phyloP scores from a whole-genome alignment of 2,329 filamentous ascomycete genomes.

The Phyllosticta ampelicida region DNA sequence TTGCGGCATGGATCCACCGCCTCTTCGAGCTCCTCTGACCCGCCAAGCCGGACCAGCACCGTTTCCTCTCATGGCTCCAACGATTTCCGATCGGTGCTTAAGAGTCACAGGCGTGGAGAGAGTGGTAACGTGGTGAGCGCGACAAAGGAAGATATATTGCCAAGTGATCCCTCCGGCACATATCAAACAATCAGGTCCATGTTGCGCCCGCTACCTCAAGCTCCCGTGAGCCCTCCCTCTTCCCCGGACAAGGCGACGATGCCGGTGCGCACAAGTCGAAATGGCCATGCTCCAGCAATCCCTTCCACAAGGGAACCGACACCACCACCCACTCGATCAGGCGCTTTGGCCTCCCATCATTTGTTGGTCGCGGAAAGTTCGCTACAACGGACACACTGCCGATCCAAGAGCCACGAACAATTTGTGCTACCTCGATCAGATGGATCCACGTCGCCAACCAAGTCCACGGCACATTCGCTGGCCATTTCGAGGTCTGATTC shows the following conservation, averaged over 20 bases:
- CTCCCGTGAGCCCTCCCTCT: constrained; percentile 20
- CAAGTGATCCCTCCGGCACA: constrained; percentile 45
- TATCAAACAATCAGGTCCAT: constrained; percentile 50
- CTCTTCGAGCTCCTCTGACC: constrained; percentile 54
- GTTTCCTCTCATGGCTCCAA: constrained; percentile 63
- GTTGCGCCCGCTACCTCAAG: constrained; percentile 44
- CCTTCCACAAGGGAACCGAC: not conserved
- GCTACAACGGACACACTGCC: not conserved
- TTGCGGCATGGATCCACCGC: constrained; percentile 57
- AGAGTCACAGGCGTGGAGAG: constrained; percentile 60
- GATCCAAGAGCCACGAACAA: constrained; percentile 16
- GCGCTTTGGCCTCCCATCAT: not conserved
- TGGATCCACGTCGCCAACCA: constrained; percentile 35
- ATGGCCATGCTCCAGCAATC: constrained; percentile 38
- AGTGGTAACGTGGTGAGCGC: constrained; percentile 52
- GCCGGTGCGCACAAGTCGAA: constrained; percentile 39
- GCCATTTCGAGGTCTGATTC: constrained; percentile 29
- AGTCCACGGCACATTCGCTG: constrained; percentile 33
- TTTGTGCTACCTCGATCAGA: constrained; percentile 32
- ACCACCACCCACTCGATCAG: not conserved
- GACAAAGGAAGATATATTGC: constrained; percentile 35
- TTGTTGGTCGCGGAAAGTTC: not conserved
- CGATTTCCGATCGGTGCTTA: constrained; percentile 35
- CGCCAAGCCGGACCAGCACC: constrained; percentile 54
- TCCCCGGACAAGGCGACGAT: constrained; percentile 17